Evolutionary conservation across 2,329 filamentous ascomycete genomes (phyloP).

Genomic region (Furcasterigmium sp.): DNA sequence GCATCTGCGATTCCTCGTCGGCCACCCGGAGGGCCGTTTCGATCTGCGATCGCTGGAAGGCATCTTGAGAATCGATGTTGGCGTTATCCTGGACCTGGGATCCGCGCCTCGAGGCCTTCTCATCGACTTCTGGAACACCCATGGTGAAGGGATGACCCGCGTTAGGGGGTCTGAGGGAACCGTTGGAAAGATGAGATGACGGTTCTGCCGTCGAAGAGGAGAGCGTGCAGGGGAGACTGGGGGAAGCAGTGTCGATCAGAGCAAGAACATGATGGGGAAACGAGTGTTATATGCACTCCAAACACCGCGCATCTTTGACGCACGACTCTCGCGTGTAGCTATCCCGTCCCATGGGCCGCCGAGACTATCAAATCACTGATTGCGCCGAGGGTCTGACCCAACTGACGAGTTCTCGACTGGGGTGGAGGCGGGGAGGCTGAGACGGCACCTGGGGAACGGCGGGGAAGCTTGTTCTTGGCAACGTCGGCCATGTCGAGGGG

Average conservation of each 20-base stretch:
- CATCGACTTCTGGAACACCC: conserved; percentile 1
- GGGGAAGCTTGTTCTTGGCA: neutral
- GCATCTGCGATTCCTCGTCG: neutral
- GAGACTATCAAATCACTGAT: neutral
- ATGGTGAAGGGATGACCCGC: neutral
- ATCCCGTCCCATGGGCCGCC: neutral
- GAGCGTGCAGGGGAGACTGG: neutral
- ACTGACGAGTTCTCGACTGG: neutral
- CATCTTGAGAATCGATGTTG: neutral
- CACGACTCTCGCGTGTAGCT: neutral
- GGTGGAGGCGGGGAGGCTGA: neutral
- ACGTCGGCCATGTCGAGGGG: neutral
- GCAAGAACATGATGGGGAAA: neutral
- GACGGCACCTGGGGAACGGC: neutral
- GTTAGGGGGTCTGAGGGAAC: neutral
- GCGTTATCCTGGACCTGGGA: neutral
- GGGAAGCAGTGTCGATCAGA: neutral
- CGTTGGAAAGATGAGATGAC: no score
- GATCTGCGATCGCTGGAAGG: neutral
- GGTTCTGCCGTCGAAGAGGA: no score
- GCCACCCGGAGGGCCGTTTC: neutral
- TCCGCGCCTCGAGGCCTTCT: neutral
- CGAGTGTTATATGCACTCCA: neutral
- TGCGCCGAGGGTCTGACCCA: neutral
- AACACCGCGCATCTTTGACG: neutral